Conservation (phyloP, 202 grass and related monocot species). For the Setaria viridis region DNA sequence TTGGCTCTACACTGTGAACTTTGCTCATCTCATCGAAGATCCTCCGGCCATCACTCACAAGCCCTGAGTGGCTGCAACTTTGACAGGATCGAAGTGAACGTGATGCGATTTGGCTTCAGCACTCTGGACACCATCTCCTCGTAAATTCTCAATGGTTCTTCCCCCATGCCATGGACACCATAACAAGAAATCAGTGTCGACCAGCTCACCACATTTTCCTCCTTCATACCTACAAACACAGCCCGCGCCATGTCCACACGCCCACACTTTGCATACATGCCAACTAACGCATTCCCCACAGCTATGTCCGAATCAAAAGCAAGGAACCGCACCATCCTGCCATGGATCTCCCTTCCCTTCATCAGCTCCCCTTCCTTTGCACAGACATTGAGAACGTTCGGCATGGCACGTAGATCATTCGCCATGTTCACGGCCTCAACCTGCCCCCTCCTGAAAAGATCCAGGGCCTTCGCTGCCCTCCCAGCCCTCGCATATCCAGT, state of each 20-base stretch:
- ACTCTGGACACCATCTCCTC: slow-evolving; percentile 56
- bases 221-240: slow-evolving; percentile 59
- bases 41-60: slow-evolving; percentile 53
- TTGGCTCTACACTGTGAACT: slow-evolving; percentile 56
- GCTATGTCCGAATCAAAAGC: slow-evolving; percentile 43
- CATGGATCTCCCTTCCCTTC: slow-evolving; percentile 68
- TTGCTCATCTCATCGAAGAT: slow-evolving; percentile 64
- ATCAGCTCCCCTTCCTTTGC: slow-evolving; percentile 65
- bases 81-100: slow-evolving; percentile 61
- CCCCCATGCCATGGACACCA: slow-evolving; percentile 63
- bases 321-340: slow-evolving; percentile 59
- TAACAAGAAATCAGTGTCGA: slow-evolving; percentile 69
- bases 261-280: slow-evolving; percentile 76
- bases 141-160: slow-evolving; percentile 55
- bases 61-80: slow-evolving; percentile 70
- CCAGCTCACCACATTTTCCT: slow-evolving; percentile 66
- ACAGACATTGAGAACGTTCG: slow-evolving; percentile 59
- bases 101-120: slow-evolving; percentile 57
- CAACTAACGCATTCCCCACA: slow-evolving; percentile 58
- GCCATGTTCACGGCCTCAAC: slow-evolving; percentile 33
- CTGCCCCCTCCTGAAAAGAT: slow-evolving; percentile 52
- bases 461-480: slow-evolving; percentile 31
- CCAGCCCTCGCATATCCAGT: slow-evolving; percentile 54
- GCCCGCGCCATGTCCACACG: neutral
- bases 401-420: slow-evolving; percentile 45